These are phyloP conservation scores for Nigrospora osmanthi DNA, from an alignment of 2,329 filamentous ascomycete species.

Conservation along the genomic window DNA sequence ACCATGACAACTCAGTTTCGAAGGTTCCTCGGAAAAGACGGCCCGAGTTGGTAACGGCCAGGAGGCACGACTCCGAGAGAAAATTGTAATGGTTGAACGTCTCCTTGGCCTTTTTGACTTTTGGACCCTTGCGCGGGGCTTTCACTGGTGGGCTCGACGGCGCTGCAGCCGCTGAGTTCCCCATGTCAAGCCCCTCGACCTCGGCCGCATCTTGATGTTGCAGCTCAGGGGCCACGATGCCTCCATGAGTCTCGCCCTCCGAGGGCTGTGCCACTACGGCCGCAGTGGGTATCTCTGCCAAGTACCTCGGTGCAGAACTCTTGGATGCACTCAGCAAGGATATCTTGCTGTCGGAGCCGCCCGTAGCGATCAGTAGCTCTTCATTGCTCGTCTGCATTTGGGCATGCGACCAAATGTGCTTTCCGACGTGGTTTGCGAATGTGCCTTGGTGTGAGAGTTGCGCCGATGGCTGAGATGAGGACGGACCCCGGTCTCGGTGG, in stretches of 20 bases:
- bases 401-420: conserved; percentile 80
- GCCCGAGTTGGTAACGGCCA: conserved; percentile 55
- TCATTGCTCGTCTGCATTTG: conserved; percentile 18
- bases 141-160: neutral
- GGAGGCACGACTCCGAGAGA: conserved; percentile 39
- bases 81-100: conserved; percentile 58
- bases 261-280: too few species aligned
- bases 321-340: conserved; percentile 30
- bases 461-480: conserved; percentile 4
- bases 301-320: neutral
- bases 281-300: neutral
- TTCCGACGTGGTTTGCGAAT: conserved; percentile 66
- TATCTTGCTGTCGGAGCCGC: conserved; percentile 75
- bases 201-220: too few species aligned
- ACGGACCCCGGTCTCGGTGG: conserved; percentile 19
- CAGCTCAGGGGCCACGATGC: too few species aligned
- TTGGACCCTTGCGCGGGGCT: conserved; percentile 12
- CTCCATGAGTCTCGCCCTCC: too few species aligned
- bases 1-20: conserved; percentile 27
- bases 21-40: conserved; percentile 43
- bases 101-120: conserved; percentile 27
- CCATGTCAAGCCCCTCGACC: too few species aligned
- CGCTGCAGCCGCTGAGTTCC: neutral
- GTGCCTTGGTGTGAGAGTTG: conserved; percentile 45
- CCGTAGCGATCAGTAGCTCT: conserved; percentile 52